Base-by-base conservation (phyloP, 2,329 filamentous ascomycete genomes). In the Penicillium sp. region DNA sequence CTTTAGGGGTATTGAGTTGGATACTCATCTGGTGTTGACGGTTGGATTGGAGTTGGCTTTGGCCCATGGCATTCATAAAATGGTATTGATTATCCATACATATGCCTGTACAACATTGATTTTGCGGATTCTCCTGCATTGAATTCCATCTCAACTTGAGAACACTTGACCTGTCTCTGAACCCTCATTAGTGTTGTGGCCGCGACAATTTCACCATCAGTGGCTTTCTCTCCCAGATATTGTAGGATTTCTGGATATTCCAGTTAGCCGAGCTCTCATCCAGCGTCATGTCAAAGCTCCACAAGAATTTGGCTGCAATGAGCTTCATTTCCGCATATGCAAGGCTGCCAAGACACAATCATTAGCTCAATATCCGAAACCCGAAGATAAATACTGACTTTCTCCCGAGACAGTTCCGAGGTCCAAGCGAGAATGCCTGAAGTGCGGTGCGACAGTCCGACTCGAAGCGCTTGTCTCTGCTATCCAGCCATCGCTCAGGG, bases 241-340 rank as follows among this genome's bases (percentile, higher is more conserved):
- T 54, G 22, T 48, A 65, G 5, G 58, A 45, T 22, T 57, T 57
- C 28, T 66, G 63, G 9, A 53, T 55, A 10, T 61, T 40, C 62
- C 62, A 66, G 7, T 41, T 50, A n/a, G 36, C 6, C 1, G 50
- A 46, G 16, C 25, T 43, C 6, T 46, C 20, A 5, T 58, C 52
- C 24, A 60, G 24, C 3, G 22, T 28, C 56, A 58, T 57, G 7
- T 58, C 58, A 43, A 61, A 56, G 28, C 44, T 53, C 51, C 57
- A 61, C 6, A 61, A 35, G 7, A 56, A 18, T 20, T 56, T 60
- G 7, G 58, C 48, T 11, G 61, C 46, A 40, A 69, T 65, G 7
- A 66, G 36, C 5, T 62, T 56, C 57, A 70, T 62, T 49, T 69
- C 66, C 3, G 56, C 65, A 56, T 74, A 74, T 2, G 69, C 69